Conservation (phyloP, 2,329 filamentous ascomycete species). For the Aquanectria penicillioides region DNA sequence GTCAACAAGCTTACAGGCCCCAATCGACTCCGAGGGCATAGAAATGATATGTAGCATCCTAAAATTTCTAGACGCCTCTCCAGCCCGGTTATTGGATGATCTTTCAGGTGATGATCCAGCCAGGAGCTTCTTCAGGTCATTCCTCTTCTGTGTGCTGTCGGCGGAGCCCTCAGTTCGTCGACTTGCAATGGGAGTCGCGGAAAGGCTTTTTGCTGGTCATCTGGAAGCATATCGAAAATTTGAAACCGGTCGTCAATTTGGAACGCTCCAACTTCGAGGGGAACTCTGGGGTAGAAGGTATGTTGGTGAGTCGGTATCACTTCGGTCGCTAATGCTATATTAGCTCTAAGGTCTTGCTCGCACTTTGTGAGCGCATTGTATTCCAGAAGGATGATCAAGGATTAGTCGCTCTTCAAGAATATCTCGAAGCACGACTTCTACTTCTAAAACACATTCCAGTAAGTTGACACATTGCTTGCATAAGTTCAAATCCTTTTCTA, state of each 20-base stretch:
- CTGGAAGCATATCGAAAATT: slow-evolving; percentile 42
- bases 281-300: slow-evolving; percentile 66
- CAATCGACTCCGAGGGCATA: slow-evolving; percentile 24
- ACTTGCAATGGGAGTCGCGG: slow-evolving; percentile 59
- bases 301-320: slow-evolving; percentile 24
- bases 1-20: slow-evolving; percentile 9
- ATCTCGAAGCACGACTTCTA: slow-evolving; percentile 64
- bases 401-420: slow-evolving; percentile 62
- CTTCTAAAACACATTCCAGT: slow-evolving; percentile 63
- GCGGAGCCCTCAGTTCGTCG: slow-evolving; percentile 59
- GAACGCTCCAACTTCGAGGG: slow-evolving; percentile 42
- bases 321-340: slow-evolving; percentile 8
- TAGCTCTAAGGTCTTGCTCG: slow-evolving; percentile 53
- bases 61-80: slow-evolving; percentile 66
- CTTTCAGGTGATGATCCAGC: slow-evolving; percentile 37
- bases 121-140: slow-evolving; percentile 57
- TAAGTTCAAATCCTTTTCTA: background rate
- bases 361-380: slow-evolving; percentile 60
- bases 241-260: slow-evolving; percentile 38
- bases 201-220: slow-evolving; percentile 54
- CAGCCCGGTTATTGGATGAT: slow-evolving; percentile 44
- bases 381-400: slow-evolving; percentile 54
- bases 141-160: slow-evolving; percentile 65
- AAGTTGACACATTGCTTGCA: slow-evolving; percentile 30
- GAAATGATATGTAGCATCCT: slow-evolving; percentile 56